These are phyloP conservation scores for Cladorrhinum sp. DNA, from an alignment of 2,329 filamentous ascomycete genomes.

Conservation along the genomic window DNA sequence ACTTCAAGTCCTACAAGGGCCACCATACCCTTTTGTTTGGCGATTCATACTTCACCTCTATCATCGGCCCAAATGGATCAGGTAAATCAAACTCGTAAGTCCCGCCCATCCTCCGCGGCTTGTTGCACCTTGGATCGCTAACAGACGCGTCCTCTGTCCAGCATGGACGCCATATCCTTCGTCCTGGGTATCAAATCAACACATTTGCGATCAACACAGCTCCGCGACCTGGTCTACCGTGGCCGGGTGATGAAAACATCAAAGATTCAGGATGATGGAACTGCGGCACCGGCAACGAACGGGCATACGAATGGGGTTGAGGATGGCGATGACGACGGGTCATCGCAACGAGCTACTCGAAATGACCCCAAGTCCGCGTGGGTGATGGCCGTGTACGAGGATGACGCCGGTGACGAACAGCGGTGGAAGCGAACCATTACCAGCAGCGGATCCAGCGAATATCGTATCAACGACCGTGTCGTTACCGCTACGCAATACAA, in stretches of 20 bases:
- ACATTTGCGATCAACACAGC: slow-evolving; percentile 89
- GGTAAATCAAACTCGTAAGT: slow-evolving; percentile 95
- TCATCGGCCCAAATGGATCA: slow-evolving; percentile 98
- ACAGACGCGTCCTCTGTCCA: slow-evolving; percentile 39
- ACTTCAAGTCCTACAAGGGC: slow-evolving; percentile 99
- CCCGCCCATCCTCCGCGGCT: neutral
- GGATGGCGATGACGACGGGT: slow-evolving; percentile 56
- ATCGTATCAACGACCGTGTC: slow-evolving; percentile 89
- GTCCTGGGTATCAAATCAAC: slow-evolving; percentile 98
- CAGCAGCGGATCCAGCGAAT: slow-evolving; percentile 83
- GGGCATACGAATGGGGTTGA: slow-evolving; percentile 61
- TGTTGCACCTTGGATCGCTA: slow-evolving; percentile 11
- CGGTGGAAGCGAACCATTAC: slow-evolving; percentile 96
- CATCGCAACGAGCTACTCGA: slow-evolving; percentile 62
- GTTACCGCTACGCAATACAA: slow-evolving; percentile 94
- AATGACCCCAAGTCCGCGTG: slow-evolving; percentile 90
- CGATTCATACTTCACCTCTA: slow-evolving; percentile 98
- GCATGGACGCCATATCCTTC: slow-evolving; percentile 99
- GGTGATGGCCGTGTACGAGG: slow-evolving; percentile 99
- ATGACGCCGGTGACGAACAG: slow-evolving; percentile 92
- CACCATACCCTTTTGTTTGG: slow-evolving; percentile 93
- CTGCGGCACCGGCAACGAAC: slow-evolving; percentile 60
- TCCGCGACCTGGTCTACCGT: slow-evolving; percentile 93
- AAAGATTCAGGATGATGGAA: slow-evolving; percentile 87
- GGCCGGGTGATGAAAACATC: slow-evolving; percentile 89